Evolutionary conservation across 1,284 basidiomycete genomes (phyloP).

Genomic region (Cerrena zonata): DNA sequence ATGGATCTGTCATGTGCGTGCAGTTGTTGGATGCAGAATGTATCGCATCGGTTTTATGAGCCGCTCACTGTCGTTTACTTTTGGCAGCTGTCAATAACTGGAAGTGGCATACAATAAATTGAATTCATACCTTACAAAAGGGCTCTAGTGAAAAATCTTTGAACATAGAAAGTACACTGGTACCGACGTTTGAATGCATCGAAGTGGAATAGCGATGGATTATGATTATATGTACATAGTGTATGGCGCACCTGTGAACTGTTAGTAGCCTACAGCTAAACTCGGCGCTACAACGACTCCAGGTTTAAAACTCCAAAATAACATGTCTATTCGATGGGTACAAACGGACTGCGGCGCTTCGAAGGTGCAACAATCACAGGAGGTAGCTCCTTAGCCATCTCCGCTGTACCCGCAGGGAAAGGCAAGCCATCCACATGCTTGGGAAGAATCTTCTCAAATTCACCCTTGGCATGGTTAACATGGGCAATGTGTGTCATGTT

Average conservation of each 20-base stretch:
- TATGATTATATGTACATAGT: neutral
- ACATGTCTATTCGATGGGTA: constrained; percentile 57
- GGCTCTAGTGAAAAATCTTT: no score
- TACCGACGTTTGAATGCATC: no score
- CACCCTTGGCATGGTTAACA: constrained; percentile 68
- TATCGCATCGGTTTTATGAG: neutral
- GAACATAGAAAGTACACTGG: no score
- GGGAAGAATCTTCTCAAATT: constrained; percentile 77
- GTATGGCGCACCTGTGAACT: neutral
- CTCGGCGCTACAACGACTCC: neutral
- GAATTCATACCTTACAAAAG: neutral
- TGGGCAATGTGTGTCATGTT: constrained; percentile 60
- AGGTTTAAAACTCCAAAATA: neutral
- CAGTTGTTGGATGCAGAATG: neutral
- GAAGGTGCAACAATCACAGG: constrained; percentile 63
- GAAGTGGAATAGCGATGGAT: no score
- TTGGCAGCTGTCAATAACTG: neutral
- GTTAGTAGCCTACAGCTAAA: neutral
- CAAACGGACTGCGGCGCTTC: constrained; percentile 70
- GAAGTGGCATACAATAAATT: neutral
- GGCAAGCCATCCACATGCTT: constrained; percentile 81
- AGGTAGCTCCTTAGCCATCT: constrained; percentile 66
- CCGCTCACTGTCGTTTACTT: neutral
- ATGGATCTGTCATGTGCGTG: no score
- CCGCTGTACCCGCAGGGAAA: constrained; percentile 84